Evolutionary conservation across 768 basidiomycete genomes (phyloP).

Genomic region (Rhodosporidiobolus odoratus): DNA sequence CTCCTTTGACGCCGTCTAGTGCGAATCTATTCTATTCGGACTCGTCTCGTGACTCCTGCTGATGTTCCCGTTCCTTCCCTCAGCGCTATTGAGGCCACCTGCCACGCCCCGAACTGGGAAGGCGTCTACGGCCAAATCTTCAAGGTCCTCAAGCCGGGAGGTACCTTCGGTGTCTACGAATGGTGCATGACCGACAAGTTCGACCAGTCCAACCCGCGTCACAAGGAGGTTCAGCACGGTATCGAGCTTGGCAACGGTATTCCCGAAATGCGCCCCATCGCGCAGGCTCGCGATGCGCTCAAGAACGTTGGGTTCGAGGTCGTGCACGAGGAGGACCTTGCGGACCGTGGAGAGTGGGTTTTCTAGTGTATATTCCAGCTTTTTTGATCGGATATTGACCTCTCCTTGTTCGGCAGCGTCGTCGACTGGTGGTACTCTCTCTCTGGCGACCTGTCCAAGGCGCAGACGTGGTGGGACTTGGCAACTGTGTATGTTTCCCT

Average conservation of each 20-base stretch:
- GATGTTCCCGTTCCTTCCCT: conserved; percentile 42
- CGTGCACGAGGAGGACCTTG: conserved; percentile 88
- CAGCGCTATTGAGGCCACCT: conserved; percentile 96
- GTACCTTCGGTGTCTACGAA: conserved; percentile 93
- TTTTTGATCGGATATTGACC: neutral
- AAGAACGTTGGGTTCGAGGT: conserved; percentile 72
- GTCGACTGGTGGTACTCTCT: conserved; percentile 87
- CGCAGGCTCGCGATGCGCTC: conserved; percentile 67
- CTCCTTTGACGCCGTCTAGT: conserved; percentile 85
- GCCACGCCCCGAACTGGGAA: conserved; percentile 91
- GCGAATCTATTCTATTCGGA: neutral
- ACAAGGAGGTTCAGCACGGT: conserved; percentile 84
- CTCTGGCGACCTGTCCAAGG: conserved; percentile 85
- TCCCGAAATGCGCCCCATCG: conserved; percentile 85
- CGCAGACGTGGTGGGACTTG: conserved; percentile 89
- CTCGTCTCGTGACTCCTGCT: neutral
- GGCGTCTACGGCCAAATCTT: conserved; percentile 90
- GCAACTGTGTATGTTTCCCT: conserved; percentile 55
- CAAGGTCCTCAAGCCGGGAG: conserved; percentile 92
- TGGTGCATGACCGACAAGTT: conserved; percentile 97
- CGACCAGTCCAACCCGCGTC: conserved; percentile 72
- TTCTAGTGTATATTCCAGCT: neutral
- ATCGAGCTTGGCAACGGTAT: conserved; percentile 95
- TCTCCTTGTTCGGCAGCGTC: neutral
- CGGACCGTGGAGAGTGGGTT: conserved; percentile 62